phyloP scores from a whole-genome alignment of 2,329 filamentous ascomycete genomes.

The Massarina eburnea region DNA sequence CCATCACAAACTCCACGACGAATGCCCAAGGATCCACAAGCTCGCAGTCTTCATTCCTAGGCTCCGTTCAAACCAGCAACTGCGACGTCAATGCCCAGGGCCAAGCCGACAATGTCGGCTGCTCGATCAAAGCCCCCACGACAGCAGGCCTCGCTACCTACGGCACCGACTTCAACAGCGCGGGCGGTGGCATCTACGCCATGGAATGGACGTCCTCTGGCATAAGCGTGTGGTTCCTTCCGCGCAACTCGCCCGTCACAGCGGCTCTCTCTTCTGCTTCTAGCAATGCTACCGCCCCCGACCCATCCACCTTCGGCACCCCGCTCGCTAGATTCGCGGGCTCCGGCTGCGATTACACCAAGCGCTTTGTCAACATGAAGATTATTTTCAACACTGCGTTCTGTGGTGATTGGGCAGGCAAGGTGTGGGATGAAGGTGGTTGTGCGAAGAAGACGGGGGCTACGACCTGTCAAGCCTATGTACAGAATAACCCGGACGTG shows the following conservation, averaged over 20 bases:
- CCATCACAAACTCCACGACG: conserved; percentile 20
- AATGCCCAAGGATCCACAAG: neutral
- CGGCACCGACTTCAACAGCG: conserved; percentile 37
- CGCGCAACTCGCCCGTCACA: conserved; percentile 26
- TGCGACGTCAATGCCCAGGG: conserved; percentile 45
- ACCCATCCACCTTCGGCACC: conserved; percentile 17
- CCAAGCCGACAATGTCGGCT: conserved; percentile 38
- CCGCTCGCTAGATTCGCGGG: conserved; percentile 45
- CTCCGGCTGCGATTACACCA: conserved; percentile 48
- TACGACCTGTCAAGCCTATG: conserved; percentile 42
- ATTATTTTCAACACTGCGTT: conserved; percentile 54
- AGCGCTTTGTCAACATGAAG: conserved; percentile 29
- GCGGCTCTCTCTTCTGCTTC: conserved; percentile 6
- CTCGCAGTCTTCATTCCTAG: conserved; percentile 39
- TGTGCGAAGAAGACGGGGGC: conserved; percentile 48
- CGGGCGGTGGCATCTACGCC: conserved; percentile 45
- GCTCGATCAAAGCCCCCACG: conserved; percentile 44
- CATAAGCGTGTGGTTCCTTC: conserved; percentile 49
- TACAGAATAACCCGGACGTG: conserved; percentile 29
- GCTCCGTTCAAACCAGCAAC: conserved; percentile 48
- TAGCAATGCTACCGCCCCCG: conserved; percentile 1
- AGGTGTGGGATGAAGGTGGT: conserved; percentile 54
- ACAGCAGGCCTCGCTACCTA: conserved; percentile 28
- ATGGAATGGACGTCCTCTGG: conserved; percentile 40
- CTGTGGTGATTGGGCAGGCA: conserved; percentile 58